phyloP scores from a whole-genome alignment of 2,329 filamentous ascomycete species.

The Clarireedia homoeocarpa region DNA sequence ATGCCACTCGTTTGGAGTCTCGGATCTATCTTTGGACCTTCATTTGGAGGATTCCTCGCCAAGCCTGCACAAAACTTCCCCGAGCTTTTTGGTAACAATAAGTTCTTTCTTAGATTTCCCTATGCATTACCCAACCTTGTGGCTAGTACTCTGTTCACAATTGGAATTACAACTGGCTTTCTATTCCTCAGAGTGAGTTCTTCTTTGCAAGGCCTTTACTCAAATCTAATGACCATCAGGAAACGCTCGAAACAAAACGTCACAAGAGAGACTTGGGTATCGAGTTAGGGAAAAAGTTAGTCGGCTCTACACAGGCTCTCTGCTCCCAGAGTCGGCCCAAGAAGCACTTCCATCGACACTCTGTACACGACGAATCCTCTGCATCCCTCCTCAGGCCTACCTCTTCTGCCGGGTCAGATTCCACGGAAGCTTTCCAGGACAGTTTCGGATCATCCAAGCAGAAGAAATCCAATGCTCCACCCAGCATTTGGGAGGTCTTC shows the following conservation, averaged over 20 bases:
- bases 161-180: constrained; percentile 65
- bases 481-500: constrained; percentile 57
- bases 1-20: constrained; percentile 91
- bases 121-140: constrained; percentile 81
- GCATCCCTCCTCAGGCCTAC: constrained; percentile 43
- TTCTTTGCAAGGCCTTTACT: not conserved
- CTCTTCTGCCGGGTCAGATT: constrained; percentile 24
- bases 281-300: constrained; percentile 60
- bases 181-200: constrained; percentile 63
- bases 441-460: constrained; percentile 20
- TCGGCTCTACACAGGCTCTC: constrained; percentile 28
- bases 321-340: constrained; percentile 10
- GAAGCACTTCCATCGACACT: constrained; percentile 30
- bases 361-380: constrained; percentile 47
- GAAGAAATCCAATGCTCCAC: constrained; percentile 27
- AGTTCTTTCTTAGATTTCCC: constrained; percentile 68
- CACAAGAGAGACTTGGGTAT: constrained; percentile 68
- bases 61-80: constrained; percentile 72
- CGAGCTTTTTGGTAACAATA: constrained; percentile 54
- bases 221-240: constrained; percentile 36
- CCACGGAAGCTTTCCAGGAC: constrained; percentile 16
- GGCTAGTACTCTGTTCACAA: constrained; percentile 65
- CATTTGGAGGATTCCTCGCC: constrained; percentile 79
- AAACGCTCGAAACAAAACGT: constrained; percentile 71
- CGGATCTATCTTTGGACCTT: constrained; percentile 80